Evolutionary conservation across 148 eudicot genomes (phyloP).

Genomic region (Cornus controversa): DNA sequence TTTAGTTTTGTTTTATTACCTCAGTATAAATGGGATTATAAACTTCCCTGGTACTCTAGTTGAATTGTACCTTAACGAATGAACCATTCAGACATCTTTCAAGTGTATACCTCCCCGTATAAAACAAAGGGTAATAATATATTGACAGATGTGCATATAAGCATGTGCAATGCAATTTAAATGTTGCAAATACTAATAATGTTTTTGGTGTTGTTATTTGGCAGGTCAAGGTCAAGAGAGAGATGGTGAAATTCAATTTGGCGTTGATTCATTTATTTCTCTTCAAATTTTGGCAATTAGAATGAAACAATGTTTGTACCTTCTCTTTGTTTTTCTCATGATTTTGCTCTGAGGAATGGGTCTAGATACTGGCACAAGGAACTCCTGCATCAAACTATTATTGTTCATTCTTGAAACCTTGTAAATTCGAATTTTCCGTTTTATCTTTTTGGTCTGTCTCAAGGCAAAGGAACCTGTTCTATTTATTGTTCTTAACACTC

Average conservation of each 20-base stretch:
- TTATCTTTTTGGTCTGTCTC: constrained; percentile 30
- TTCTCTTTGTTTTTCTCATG: constrained; percentile 4
- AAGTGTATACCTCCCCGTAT: no score
- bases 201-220: not conserved
- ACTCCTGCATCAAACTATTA: constrained; percentile 5
- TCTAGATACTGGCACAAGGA: not conserved
- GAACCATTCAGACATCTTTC: no score
- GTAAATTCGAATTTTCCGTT: constrained; percentile 28
- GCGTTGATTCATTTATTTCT: not conserved
- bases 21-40: not conserved
- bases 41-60: not conserved
- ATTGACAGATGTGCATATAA: not conserved
- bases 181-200: not conserved
- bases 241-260: not conserved
- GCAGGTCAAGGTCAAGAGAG: not conserved
- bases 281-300: not conserved
- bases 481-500: constrained; percentile 21
- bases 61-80: no score
- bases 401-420: constrained; percentile 28
- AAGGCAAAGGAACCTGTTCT: constrained; percentile 36
- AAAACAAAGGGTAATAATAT: no score
- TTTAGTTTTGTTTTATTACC: no score
- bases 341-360: constrained; percentile 16
- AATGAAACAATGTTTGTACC: not conserved
- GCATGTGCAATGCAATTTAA: not conserved